Conservation (phyloP, 805 yeast species). For the Kodamaea fukazawae region DNA sequence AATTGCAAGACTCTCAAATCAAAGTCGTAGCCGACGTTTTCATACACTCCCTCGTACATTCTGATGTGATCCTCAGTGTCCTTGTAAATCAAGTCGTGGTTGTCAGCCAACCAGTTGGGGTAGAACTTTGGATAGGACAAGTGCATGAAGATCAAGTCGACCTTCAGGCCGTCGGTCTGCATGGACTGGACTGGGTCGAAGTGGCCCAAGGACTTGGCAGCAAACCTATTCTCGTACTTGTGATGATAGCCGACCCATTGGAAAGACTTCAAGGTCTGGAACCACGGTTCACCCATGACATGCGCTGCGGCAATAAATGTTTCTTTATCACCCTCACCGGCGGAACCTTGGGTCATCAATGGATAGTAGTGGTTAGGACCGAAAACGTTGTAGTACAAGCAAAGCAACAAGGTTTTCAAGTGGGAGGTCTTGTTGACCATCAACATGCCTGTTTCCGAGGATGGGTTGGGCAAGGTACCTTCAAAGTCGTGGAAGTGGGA, state of each 20-base stretch:
- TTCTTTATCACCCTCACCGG: conserved; percentile 82
- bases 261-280: conserved; percentile 50
- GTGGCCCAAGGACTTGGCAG: conserved; percentile 32
- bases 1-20: conserved; percentile 39
- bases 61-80: conserved; percentile 32
- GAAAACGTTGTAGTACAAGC: conserved; percentile 60
- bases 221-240: conserved; percentile 20
- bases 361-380: conserved; percentile 71
- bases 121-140: conserved; percentile 55
- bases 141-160: conserved; percentile 48
- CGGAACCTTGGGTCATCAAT: conserved; percentile 64
- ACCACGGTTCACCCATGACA: conserved; percentile 46
- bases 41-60: conserved; percentile 36
- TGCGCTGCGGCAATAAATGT: conserved; percentile 70
- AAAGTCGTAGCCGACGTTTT: conserved; percentile 41
- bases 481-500: conserved; percentile 58
- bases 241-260: conserved; percentile 37
- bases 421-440: conserved; percentile 60
- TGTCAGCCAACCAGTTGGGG: conserved; percentile 29
- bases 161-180: conserved; percentile 14
- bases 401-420: conserved; percentile 53
- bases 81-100: conserved; percentile 35
- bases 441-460: conserved; percentile 71
- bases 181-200: conserved; percentile 35
- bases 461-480: conserved; percentile 63